Conservation (phyloP, 345 rosid genomes). For the Eucalyptus coolabah region DNA sequence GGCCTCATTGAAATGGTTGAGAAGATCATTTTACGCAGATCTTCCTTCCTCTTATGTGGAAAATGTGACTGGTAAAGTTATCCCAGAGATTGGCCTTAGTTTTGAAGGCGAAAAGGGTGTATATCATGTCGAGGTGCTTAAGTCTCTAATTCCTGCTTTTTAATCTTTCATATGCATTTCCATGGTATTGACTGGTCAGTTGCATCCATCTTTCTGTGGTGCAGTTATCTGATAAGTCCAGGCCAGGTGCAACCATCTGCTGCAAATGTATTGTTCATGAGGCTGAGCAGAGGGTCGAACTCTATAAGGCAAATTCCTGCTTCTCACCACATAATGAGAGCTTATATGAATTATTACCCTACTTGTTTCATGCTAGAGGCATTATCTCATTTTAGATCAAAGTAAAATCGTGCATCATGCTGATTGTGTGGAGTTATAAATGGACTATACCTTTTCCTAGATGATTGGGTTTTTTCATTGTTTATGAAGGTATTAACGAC, state of each 20-base stretch:
- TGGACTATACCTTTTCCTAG: neutral
- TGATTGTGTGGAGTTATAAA: neutral
- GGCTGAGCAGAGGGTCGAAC: neutral
- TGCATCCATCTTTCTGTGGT: neutral
- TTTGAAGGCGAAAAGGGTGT: slow-evolving; percentile 25
- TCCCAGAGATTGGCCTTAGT: slow-evolving; percentile 20
- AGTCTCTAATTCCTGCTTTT: neutral
- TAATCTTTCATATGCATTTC: neutral
- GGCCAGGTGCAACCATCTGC: neutral
- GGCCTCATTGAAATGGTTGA: slow-evolving; percentile 3
- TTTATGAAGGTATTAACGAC: neutral
- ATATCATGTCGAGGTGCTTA: slow-evolving; percentile 44
- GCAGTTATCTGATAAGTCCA: slow-evolving; percentile 25
- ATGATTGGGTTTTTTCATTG: neutral
- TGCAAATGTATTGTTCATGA: neutral
- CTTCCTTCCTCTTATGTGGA: slow-evolving; percentile 26
- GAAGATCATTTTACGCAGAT: slow-evolving; percentile 17
- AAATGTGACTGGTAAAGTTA: slow-evolving; percentile 11
- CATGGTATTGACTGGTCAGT: neutral
- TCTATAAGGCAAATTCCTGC: neutral
- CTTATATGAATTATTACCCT: neutral
- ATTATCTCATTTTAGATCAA: neutral
- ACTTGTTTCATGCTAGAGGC: neutral
- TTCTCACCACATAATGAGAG: neutral
- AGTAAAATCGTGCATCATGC: neutral